Evolutionary conservation across 2,329 filamentous ascomycete species (phyloP).

Genomic region (Monosporascus cannonballus): DNA sequence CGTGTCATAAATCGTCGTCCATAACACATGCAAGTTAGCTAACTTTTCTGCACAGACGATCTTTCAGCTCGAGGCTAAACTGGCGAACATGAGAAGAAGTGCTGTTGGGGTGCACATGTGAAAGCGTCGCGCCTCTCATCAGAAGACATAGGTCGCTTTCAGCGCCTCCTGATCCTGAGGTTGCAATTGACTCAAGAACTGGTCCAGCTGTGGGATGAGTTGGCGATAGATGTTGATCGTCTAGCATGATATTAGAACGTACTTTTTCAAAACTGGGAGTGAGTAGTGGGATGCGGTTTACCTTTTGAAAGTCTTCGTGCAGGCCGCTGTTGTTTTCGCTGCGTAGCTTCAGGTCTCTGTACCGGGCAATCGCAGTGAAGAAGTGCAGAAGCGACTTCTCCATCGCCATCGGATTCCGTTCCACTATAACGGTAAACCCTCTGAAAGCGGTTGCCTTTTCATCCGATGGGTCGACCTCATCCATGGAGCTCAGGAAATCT

Average conservation of each 20-base stretch:
- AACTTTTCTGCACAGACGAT: background rate
- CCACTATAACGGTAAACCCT: slow-evolving; percentile 80
- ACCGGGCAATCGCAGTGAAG: slow-evolving; percentile 77
- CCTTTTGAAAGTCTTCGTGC: slow-evolving; percentile 69
- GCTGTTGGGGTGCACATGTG: background rate
- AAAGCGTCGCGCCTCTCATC: background rate
- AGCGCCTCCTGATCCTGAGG: slow-evolving; percentile 32
- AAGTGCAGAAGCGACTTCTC: slow-evolving; percentile 78
- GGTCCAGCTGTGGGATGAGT: slow-evolving; percentile 39
- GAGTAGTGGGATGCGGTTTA: slow-evolving; percentile 35
- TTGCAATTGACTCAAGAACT: slow-evolving; percentile 36
- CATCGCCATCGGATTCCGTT: slow-evolving; percentile 85
- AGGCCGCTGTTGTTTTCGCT: slow-evolving; percentile 59
- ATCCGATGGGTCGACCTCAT: slow-evolving; percentile 78
- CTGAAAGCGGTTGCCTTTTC: slow-evolving; percentile 93
- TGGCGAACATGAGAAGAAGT: background rate
- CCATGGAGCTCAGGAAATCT: slow-evolving; percentile 75
- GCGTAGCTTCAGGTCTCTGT: slow-evolving; percentile 57
- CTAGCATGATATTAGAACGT: background rate
- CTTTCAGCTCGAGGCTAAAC: background rate
- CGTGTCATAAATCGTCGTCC: background rate
- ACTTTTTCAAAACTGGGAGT: slow-evolving; percentile 1
- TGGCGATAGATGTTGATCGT: slow-evolving; percentile 36
- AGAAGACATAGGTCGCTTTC: slow-evolving; percentile 34
- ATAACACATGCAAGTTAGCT: background rate